Percentiles rank a stretch among this genome's conserved stretches.
These are phyloP conservation scores for Sphagnum contortum DNA, from an alignment of 225 moss, liverwort and hornwort genomes.

Conservation along the genomic window DNA sequence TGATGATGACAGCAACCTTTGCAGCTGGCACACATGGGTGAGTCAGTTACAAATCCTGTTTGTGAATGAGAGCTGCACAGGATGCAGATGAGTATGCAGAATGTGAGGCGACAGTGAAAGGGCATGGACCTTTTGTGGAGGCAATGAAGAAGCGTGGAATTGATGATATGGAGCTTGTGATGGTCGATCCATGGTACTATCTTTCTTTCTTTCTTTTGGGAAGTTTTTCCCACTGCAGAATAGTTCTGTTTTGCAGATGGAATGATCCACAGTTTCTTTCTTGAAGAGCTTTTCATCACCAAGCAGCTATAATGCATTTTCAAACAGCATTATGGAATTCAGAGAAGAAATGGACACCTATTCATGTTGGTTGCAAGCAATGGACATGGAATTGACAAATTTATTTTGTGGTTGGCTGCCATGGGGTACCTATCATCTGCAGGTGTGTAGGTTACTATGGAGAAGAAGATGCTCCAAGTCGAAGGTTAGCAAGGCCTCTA, in stretches of 20 bases:
- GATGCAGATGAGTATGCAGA: constrained; percentile 97
- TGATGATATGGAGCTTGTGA: constrained; percentile 87
- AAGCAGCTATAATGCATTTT: too few relatives aligned
- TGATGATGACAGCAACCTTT: too few relatives aligned
- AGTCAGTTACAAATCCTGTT: not conserved
- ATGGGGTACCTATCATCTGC: constrained; percentile 3
- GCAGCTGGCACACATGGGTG: not conserved
- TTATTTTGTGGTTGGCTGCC: not conserved
- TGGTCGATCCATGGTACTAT: constrained; percentile 93
- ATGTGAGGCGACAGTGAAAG: constrained; percentile 82
- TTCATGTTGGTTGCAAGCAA: too few relatives aligned
- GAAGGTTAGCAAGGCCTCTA: constrained; percentile 76
- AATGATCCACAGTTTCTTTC: too few relatives aligned
- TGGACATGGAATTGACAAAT: constrained; percentile 1
- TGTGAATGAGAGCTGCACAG: constrained; percentile 11
- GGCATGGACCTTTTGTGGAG: constrained; percentile 59
- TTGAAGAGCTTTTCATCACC: too few relatives aligned
- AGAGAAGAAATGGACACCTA: too few relatives aligned
- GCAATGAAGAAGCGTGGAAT: constrained; percentile 92
- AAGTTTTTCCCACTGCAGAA: too few relatives aligned
- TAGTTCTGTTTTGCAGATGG: too few relatives aligned
- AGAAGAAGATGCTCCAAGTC: constrained; percentile 80
- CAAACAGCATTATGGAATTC: too few relatives aligned
- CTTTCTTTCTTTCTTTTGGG: not conserved
- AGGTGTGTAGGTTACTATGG: constrained; percentile 94